Conservation (phyloP, 2,329 filamentous ascomycete genomes). For the Aspergillus carbonarius region DNA sequence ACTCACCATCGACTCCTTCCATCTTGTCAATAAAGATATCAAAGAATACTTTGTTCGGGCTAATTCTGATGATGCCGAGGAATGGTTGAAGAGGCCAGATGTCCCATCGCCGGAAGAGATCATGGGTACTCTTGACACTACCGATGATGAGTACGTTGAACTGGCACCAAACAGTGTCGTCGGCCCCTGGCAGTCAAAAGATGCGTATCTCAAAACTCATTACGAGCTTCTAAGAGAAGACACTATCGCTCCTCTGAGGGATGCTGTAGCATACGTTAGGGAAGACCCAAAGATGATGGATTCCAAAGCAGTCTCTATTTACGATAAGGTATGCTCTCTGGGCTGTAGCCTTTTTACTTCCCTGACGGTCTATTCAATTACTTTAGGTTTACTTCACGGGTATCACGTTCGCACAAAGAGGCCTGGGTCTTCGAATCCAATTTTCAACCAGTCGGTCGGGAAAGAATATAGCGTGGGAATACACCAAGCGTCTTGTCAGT, state of each 20-base stretch:
- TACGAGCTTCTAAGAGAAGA: slow-evolving; percentile 78
- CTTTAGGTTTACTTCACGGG: slow-evolving; percentile 65
- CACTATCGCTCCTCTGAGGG: slow-evolving; percentile 65
- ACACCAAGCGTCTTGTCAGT: slow-evolving; percentile 57
- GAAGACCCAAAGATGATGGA: slow-evolving; percentile 58
- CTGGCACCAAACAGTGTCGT: slow-evolving; percentile 56
- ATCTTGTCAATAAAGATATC: slow-evolving; percentile 30
- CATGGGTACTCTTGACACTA: slow-evolving; percentile 22
- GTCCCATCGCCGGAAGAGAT: slow-evolving; percentile 44
- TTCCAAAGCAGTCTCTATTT: slow-evolving; percentile 59
- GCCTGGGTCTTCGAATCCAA: slow-evolving; percentile 65
- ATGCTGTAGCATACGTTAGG: slow-evolving; percentile 61
- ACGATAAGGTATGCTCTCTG: slow-evolving; percentile 59
- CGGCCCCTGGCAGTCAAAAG: slow-evolving; percentile 59
- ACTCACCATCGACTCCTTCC: background rate
- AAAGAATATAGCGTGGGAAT: slow-evolving; percentile 67
- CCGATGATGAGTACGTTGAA: slow-evolving; percentile 29
- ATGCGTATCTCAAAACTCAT: slow-evolving; percentile 69
- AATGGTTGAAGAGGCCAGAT: slow-evolving; percentile 41
- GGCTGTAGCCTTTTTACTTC: background rate
- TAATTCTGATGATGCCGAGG: slow-evolving; percentile 13
- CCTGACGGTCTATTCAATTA: background rate
- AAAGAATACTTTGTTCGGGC: slow-evolving; percentile 27
- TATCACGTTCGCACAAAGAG: slow-evolving; percentile 61
- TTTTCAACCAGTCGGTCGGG: slow-evolving; percentile 68